phyloP scores from a whole-genome alignment of 2,329 filamentous ascomycete genomes.

The Arthrobotrys megalospora region DNA sequence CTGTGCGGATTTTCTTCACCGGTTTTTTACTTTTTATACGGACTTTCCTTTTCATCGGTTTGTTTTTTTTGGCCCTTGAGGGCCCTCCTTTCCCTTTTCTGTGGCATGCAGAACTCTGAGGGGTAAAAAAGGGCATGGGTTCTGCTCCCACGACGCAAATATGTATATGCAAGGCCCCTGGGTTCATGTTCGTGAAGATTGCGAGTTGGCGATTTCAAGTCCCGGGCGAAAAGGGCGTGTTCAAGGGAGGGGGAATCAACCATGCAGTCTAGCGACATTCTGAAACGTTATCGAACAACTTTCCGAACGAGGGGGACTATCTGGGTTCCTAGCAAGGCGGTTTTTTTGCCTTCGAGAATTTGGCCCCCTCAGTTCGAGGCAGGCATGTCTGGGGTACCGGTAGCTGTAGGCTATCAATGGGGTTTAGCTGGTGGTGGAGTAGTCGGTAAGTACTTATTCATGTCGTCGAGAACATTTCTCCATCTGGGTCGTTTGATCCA shows the following conservation, averaged over 20 bases:
- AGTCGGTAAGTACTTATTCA: background rate
- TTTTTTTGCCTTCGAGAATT: slow-evolving; percentile 49
- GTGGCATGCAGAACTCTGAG: slow-evolving; percentile 42
- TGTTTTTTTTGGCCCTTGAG: slow-evolving; percentile 17
- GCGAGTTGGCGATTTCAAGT: slow-evolving; percentile 41
- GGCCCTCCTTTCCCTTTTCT: slow-evolving; percentile 38
- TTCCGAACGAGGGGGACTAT: slow-evolving; percentile 51
- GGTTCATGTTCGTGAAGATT: slow-evolving; percentile 44
- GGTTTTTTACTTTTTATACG: slow-evolving; percentile 49
- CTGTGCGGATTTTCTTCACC: slow-evolving; percentile 26
- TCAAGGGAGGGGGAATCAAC: slow-evolving; percentile 31
- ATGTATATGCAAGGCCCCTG: slow-evolving; percentile 56
- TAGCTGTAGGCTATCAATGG: slow-evolving; percentile 28
- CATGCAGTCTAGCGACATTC: slow-evolving; percentile 61
- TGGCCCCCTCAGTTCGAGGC: background rate
- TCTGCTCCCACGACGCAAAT: slow-evolving; percentile 31
- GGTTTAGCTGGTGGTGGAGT: slow-evolving; percentile 6
- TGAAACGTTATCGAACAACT: slow-evolving; percentile 61
- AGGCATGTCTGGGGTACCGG: slow-evolving; percentile 27
- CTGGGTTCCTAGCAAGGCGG: slow-evolving; percentile 25
- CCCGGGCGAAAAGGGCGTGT: slow-evolving; percentile 33
- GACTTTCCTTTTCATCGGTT: slow-evolving; percentile 34
- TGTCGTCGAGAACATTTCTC: background rate
- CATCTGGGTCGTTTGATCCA: slow-evolving; percentile 40
- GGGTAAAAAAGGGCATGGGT: slow-evolving; percentile 36